These are phyloP conservation scores for Podila horticola DNA, from an alignment of 192 early-diverging fungal species.

Conservation along the genomic window DNA sequence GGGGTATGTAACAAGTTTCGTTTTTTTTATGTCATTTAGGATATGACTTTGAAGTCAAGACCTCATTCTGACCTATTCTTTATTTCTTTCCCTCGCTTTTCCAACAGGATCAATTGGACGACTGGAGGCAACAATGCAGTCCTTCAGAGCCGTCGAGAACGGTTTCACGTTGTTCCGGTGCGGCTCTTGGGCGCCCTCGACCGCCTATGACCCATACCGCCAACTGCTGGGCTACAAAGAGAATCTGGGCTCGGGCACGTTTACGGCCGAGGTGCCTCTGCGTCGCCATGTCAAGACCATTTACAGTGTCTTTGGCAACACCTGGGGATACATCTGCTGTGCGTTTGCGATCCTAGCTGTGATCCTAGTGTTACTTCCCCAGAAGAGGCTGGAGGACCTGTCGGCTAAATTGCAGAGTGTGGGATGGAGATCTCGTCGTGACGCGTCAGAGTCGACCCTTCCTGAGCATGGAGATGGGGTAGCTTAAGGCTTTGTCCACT, in stretches of 20 bases:
- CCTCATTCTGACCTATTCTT: not conserved
- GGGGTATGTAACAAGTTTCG: conserved; percentile 30
- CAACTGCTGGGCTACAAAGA: conserved; percentile 45
- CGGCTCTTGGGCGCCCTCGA: conserved; percentile 53
- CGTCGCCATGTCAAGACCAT: conserved; percentile 39
- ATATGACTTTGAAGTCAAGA: not conserved
- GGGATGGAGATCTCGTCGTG: not conserved
- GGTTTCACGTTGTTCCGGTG: conserved; percentile 57
- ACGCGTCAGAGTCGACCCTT: too few species aligned
- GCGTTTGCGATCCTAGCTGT: conserved; percentile 16
- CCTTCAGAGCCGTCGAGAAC: conserved; percentile 56
- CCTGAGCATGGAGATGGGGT: too few species aligned
- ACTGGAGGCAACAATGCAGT: conserved; percentile 49
- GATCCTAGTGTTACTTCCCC: conserved; percentile 18
- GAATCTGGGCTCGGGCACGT: conserved; percentile 29
- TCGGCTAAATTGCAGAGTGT: not conserved
- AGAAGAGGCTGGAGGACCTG: not conserved
- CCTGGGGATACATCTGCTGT: conserved; percentile 39
- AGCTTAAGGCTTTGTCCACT: too few species aligned
- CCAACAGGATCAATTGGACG: conserved; percentile 52
- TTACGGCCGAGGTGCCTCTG: conserved; percentile 36
- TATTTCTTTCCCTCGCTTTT: not conserved
- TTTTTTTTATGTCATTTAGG: not conserved
- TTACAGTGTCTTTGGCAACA: conserved; percentile 27
- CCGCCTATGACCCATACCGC: conserved; percentile 48